A percentile compares a stretch with the other conserved stretches of the same genome.
Conservation (phyloP, 768 basidiomycete species). For the Multifurca ochricompacta region DNA sequence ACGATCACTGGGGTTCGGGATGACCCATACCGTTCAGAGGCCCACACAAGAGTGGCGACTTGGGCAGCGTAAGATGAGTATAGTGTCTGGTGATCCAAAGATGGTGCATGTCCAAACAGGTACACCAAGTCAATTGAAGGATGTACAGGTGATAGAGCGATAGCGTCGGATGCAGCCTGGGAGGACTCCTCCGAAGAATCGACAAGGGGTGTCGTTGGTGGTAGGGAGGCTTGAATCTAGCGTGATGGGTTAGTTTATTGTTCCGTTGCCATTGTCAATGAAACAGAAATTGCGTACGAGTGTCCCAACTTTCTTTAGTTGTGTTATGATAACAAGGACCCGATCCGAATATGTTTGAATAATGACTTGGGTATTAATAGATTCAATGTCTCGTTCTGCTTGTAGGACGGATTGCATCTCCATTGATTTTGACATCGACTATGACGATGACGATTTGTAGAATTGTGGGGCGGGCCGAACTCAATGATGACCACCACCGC, state of each 20-base stretch:
- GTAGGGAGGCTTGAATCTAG: constrained; percentile 77
- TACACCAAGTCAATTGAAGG: constrained; percentile 70
- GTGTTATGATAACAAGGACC: constrained; percentile 79
- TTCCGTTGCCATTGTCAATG: no score
- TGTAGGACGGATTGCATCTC: constrained; percentile 42
- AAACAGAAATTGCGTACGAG: constrained; percentile 43
- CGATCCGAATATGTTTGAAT: constrained; percentile 78
- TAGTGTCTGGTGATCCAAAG: constrained; percentile 59
- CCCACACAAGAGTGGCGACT: constrained; percentile 80
- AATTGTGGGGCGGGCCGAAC: not conserved
- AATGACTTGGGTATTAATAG: constrained; percentile 61
- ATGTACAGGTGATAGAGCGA: constrained; percentile 48
- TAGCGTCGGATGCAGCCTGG: constrained; percentile 30
- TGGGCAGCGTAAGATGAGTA: constrained; percentile 82
- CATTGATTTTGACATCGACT: no score
- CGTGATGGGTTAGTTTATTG: not conserved
- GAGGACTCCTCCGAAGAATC: constrained; percentile 30
- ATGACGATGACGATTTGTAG: no score
- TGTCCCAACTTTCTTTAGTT: constrained; percentile 84
- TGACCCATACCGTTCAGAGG: constrained; percentile 32
- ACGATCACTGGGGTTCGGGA: constrained; percentile 14
- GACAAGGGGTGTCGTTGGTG: constrained; percentile 50
- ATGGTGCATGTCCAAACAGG: constrained; percentile 67
- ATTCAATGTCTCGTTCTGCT: constrained; percentile 44
- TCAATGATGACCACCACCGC: not conserved